Percentiles rank a stretch among this genome's conserved stretches.
These are phyloP conservation scores for Curvularia sp. DNA, from an alignment of 2,329 filamentous ascomycete genomes.

Conservation along the genomic window DNA sequence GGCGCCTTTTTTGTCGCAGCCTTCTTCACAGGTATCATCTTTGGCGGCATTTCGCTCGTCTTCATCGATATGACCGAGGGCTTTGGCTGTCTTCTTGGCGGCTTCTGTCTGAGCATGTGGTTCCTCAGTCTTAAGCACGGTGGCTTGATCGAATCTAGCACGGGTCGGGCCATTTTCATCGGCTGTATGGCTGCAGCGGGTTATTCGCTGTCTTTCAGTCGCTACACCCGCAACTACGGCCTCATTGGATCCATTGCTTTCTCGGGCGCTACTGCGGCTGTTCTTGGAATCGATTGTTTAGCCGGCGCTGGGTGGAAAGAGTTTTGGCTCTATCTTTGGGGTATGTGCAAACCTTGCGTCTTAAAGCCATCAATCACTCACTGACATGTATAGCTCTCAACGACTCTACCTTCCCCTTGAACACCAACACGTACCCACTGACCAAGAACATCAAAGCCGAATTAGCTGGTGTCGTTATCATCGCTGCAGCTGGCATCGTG, in stretches of 20 bases:
- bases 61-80: slow-evolving; percentile 86
- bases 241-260: slow-evolving; percentile 81
- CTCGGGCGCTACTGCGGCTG: slow-evolving; percentile 76
- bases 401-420: slow-evolving; percentile 75
- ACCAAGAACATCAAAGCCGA: slow-evolving; percentile 88
- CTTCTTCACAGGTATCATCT: slow-evolving; percentile 72
- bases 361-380: slow-evolving; percentile 11
- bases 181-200: slow-evolving; percentile 70
- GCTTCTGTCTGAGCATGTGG: slow-evolving; percentile 91
- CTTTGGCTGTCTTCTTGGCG: slow-evolving; percentile 84
- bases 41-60: slow-evolving; percentile 76
- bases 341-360: slow-evolving; percentile 49
- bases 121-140: slow-evolving; percentile 78
- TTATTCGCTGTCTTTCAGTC: slow-evolving; percentile 75
- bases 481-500: slow-evolving; percentile 76
- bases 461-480: slow-evolving; percentile 75
- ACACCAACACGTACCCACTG: slow-evolving; percentile 79
- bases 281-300: slow-evolving; percentile 90
- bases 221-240: slow-evolving; percentile 77
- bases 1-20: slow-evolving; percentile 85
- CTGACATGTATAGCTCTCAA: slow-evolving; percentile 66
- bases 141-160: slow-evolving; percentile 70
- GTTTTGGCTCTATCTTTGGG: slow-evolving; percentile 94
- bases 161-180: slow-evolving; percentile 77
- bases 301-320: slow-evolving; percentile 90